These are phyloP conservation scores for Penicillium hordei DNA, from an alignment of 2,329 filamentous ascomycete species.

Conservation along the genomic window DNA sequence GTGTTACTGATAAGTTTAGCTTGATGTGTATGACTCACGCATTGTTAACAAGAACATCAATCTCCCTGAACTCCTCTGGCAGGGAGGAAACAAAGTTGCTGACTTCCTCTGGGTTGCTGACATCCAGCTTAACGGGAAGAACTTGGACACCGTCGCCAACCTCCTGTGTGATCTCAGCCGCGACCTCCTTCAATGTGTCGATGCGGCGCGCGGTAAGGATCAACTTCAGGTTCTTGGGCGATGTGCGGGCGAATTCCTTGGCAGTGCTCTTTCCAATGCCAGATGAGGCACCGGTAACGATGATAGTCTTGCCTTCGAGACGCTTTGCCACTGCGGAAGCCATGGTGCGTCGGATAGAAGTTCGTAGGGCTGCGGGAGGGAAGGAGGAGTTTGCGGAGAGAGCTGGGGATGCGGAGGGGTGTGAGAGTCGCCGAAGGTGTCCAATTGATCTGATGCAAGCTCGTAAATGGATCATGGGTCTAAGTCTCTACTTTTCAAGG, in stretches of 20 bases:
- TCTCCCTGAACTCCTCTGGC: slow-evolving; percentile 77
- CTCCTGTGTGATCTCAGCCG: slow-evolving; percentile 71
- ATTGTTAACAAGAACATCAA: slow-evolving; percentile 93
- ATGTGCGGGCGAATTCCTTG: slow-evolving; percentile 88
- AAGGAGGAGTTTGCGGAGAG: slow-evolving; percentile 24
- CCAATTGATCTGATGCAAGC: slow-evolving; percentile 25
- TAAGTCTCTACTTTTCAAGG: neutral
- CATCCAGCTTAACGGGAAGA: slow-evolving; percentile 78
- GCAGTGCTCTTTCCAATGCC: slow-evolving; percentile 77
- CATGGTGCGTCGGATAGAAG: slow-evolving; percentile 52
- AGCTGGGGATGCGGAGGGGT: slow-evolving; percentile 13
- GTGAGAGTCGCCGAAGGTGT: slow-evolving; percentile 24
- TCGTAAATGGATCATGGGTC: slow-evolving; percentile 32
- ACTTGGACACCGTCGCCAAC: slow-evolving; percentile 79
- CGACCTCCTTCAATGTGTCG: slow-evolving; percentile 74
- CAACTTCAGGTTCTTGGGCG: slow-evolving; percentile 75
- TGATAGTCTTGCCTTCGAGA: slow-evolving; percentile 86
- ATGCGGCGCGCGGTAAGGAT: slow-evolving; percentile 85
- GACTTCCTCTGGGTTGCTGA: slow-evolving; percentile 76
- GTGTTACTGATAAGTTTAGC: slow-evolving; percentile 10
- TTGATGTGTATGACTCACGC: slow-evolving; percentile 82
- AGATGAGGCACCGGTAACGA: slow-evolving; percentile 89
- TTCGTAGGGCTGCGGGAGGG: slow-evolving; percentile 19
- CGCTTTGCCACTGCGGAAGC: slow-evolving; percentile 72
- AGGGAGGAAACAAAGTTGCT: slow-evolving; percentile 68